Evolutionary conservation across 2,329 filamentous ascomycete species (phyloP), one percentile per base, ranked within the genome.

Genomic region (Huntiella decipiens): DNA sequence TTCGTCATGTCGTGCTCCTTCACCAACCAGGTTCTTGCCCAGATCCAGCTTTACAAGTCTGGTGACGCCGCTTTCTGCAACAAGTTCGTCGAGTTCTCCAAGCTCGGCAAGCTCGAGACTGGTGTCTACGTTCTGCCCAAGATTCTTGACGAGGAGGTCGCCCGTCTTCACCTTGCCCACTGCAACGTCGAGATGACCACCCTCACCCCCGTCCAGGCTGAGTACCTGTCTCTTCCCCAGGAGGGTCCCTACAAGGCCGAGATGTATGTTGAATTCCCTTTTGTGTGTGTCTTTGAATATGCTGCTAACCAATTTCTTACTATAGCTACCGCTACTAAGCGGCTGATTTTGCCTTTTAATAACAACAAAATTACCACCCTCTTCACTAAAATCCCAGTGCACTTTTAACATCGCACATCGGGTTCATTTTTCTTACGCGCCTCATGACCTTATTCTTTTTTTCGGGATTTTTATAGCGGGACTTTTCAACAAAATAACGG

Each of bases 1-100:
- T 98, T 98, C 68, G 91, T 98, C 46, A 96, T 98, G 91, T 95
- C 87, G 58, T 98, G 91, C 82, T 96, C 88, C 54, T 98, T 98
- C 82, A 93, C 87, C 77, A 98, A 98, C 82, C 91, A 98, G 77
- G 91, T 96, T 59, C 84, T 98, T 64, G 91, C 91, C 56, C 91
- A 98, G 74, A 96, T 98, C 71, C 81, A 93, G 73, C 73, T 98
- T 60, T 98, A 68, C 82, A 96, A 96, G 82, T 80, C 78, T 59
- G 73, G 80, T 58, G 87, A 96, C 63, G 75, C 74, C 62, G 80
- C 71, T 49, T 98, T 93, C 65, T 77, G 80, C 67, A 71, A 83
- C 69, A 95, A 95, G 77, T 93, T 95, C 71, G 69, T 87, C 58
- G 91, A 95, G 70, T 98, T 94, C 64, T 85, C 82, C 69, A 84